A percentile compares a stretch with the other conserved stretches of the same genome.
Conservation (phyloP, 805 yeast genomes). For the Suhomyces pyralidae region DNA sequence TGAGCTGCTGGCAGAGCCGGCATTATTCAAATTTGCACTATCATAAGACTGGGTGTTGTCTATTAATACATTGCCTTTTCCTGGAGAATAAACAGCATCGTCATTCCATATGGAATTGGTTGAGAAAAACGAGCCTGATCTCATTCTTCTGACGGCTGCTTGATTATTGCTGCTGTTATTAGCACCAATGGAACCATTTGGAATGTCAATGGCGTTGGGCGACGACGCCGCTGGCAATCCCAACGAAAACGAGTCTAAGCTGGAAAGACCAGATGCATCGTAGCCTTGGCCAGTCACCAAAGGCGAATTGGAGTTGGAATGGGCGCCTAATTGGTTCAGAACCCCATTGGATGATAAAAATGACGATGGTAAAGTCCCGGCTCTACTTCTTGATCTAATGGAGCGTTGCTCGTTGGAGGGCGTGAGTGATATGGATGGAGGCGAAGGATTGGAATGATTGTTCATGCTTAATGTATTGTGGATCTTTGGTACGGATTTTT, state of each 20-base stretch:
- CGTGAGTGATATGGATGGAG: conserved; percentile 31
- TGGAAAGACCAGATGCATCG: conserved; percentile 2
- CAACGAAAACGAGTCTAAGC: conserved; percentile 18
- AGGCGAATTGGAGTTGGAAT: conserved; percentile 5
- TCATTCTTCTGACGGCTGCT: conserved; percentile 35
- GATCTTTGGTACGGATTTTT: not conserved
- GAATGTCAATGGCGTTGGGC: conserved; percentile 17
- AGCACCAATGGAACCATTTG: conserved; percentile 11
- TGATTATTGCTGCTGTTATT: conserved; percentile 15
- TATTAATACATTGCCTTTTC: conserved; percentile 10
- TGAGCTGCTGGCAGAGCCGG: conserved; percentile 10
- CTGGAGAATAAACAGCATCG: conserved; percentile 25
- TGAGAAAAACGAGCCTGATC: conserved; percentile 55
- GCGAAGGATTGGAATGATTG: conserved; percentile 19
- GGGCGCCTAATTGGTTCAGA: conserved; percentile 7
- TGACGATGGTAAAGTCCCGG: conserved; percentile 76
- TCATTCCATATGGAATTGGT: conserved; percentile 60
- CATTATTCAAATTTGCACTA: too few relatives aligned
- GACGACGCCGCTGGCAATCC: conserved; percentile 12
- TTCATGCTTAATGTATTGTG: conserved; percentile 1
- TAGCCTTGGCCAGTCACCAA: conserved; percentile 4
- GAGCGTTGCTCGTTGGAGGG: conserved; percentile 19
- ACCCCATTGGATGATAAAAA: conserved; percentile 24
- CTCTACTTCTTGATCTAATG: conserved; percentile 56
- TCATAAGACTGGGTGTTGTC: conserved; percentile 16